Conservation (phyloP, 2,329 filamentous ascomycete species). For the Penicillium italicum region DNA sequence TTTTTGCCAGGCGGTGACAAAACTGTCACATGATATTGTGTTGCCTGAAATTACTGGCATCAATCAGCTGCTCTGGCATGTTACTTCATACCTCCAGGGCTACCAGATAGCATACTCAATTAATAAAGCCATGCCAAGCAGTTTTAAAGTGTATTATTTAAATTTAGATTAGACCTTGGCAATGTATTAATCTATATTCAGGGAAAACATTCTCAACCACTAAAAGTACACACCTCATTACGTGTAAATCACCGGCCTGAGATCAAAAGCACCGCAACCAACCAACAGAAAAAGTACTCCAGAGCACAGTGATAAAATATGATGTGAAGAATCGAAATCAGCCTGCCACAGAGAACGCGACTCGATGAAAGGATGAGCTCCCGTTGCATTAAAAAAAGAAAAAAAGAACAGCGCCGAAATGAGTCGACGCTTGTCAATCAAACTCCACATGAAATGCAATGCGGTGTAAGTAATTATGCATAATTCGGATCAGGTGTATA, state of each 20-base stretch:
- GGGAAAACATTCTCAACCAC: conserved; percentile 9
- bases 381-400: not conserved
- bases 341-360: conserved; percentile 3
- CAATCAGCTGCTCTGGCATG: too few relatives aligned
- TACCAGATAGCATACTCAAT: not conserved
- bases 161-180: not conserved
- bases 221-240: conserved; percentile 23
- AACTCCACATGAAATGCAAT: conserved; percentile 29
- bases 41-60: not conserved
- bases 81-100: not conserved
- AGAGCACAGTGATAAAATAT: conserved; percentile 24
- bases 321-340: conserved; percentile 24
- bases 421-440: not conserved
- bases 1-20: conserved; percentile 25
- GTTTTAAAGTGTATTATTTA: not conserved
- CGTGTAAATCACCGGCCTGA: conserved; percentile 21
- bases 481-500: conserved; percentile 11
- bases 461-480: conserved; percentile 11
- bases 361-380: conserved; percentile 1
- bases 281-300: conserved; percentile 24
- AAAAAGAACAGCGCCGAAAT: conserved; percentile 1
- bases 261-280: conserved; percentile 15
- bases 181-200: conserved; percentile 27
- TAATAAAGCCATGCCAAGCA: not conserved
- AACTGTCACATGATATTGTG: not conserved